These are phyloP conservation scores for Mycena olivaceomarginata DNA, from an alignment of 768 basidiomycete species.

Conservation along the genomic window DNA sequence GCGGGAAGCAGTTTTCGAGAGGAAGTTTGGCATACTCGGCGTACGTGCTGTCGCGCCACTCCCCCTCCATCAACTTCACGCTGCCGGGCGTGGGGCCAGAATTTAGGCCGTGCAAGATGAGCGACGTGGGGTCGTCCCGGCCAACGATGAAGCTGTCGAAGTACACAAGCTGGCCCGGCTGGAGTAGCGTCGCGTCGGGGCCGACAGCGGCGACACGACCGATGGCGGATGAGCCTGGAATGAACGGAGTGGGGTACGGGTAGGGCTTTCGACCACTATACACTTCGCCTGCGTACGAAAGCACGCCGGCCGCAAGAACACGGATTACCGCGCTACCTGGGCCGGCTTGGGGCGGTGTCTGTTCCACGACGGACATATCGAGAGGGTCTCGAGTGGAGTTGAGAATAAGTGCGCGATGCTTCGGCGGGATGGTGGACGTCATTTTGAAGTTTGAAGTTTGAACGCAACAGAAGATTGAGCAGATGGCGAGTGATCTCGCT, in stretches of 20 bases:
- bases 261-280: slow-evolving; percentile 1
- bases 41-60: slow-evolving; percentile 5
- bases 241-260: neutral
- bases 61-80: neutral
- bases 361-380: slow-evolving; percentile 1
- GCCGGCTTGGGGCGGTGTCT: neutral
- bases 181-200: neutral
- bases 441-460: neutral
- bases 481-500: too few relatives aligned
- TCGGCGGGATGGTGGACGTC: neutral
- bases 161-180: slow-evolving; percentile 10
- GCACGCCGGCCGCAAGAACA: neutral
- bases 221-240: slow-evolving; percentile 5
- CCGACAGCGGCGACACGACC: slow-evolving; percentile 7
- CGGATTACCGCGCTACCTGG: slow-evolving; percentile 2
- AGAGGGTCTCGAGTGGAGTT: slow-evolving; percentile 2
- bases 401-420: slow-evolving; percentile 4
- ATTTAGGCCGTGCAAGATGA: neutral
- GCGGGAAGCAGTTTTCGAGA: slow-evolving; percentile 7
- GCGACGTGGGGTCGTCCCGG: slow-evolving; percentile 5
- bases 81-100: neutral
- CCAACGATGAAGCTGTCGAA: neutral
- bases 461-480: too few relatives aligned
- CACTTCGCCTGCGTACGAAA: neutral
- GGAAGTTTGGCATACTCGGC: slow-evolving; percentile 10